phyloP scores from a whole-genome alignment of 495 filamentous ascomycete species.

The Aspergillus funiculosus region DNA sequence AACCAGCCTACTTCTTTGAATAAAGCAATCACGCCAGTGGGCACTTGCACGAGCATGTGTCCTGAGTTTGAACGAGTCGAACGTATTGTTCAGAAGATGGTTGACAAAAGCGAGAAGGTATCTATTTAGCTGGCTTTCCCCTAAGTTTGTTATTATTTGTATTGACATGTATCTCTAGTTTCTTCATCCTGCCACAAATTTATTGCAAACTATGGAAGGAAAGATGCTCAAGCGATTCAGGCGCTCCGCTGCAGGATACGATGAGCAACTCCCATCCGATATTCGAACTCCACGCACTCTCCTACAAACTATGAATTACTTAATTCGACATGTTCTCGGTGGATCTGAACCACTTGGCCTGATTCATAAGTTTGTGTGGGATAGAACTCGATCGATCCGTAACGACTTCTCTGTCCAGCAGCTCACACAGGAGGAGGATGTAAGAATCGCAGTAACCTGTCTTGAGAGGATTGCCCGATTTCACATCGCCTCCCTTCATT shows the following conservation, averaged over 20 bases:
- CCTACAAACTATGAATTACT: conserved; percentile 71
- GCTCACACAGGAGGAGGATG: conserved; percentile 58
- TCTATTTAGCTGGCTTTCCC: neutral
- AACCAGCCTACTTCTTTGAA: conserved; percentile 73
- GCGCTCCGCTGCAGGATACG: conserved; percentile 85
- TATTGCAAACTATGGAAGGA: conserved; percentile 42
- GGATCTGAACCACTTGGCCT: conserved; percentile 56
- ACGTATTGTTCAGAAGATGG: conserved; percentile 64
- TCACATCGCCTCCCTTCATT: conserved; percentile 81
- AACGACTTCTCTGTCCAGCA: conserved; percentile 93
- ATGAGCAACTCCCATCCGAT: conserved; percentile 86
- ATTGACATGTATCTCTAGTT: conserved; percentile 23
- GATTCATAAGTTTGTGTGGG: conserved; percentile 88
- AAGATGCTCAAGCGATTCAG: conserved; percentile 82
- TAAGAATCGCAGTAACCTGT: conserved; percentile 67
- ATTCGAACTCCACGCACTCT: conserved; percentile 75
- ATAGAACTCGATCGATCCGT: conserved; percentile 83
- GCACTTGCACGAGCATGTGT: conserved; percentile 91
- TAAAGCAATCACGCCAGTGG: conserved; percentile 80
- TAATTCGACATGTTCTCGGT: conserved; percentile 68
- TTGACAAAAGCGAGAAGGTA: conserved; percentile 58
- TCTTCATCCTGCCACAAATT: conserved; percentile 33
- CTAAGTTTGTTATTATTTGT: neutral
- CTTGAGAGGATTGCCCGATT: conserved; percentile 88
- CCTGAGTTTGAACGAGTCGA: conserved; percentile 81